Evolutionary conservation across 73 alveolate species (phyloP).

Genomic region (Paramecium pentaurelia): DNA sequence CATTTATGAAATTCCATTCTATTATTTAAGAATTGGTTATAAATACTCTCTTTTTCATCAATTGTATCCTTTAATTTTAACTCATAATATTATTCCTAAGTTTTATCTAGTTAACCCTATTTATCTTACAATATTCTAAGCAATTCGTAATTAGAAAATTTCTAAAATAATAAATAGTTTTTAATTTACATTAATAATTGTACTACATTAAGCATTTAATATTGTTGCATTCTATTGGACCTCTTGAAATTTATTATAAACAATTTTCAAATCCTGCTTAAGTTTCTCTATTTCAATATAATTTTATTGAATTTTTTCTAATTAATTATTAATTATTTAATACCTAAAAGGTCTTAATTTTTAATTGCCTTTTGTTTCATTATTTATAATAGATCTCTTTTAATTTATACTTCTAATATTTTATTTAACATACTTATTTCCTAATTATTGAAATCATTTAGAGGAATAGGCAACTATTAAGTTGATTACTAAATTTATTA

Average conservation of each 20-base stretch:
- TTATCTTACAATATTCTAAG: neutral
- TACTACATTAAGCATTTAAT: neutral
- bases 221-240: neutral
- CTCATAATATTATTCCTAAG: neutral
- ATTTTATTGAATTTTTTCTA: neutral
- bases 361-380: neutral
- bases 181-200: neutral
- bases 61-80: neutral
- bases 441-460: neutral
- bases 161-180: neutral
- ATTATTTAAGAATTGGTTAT: neutral
- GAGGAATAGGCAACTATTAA: neutral
- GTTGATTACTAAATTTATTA: neutral
- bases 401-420: neutral
- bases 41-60: neutral
- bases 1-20: neutral
- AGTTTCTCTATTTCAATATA: neutral
- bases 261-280: neutral
- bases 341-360: neutral
- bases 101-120: neutral
- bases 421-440: neutral
- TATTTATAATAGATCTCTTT: neutral
- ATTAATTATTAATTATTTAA: neutral
- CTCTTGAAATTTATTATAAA: neutral
- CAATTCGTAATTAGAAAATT: neutral